Percentiles rank a stretch among this genome's conserved stretches.
Conservation (phyloP, 371 early-diverging fungal species). For the Mucor circinelloides region DNA sequence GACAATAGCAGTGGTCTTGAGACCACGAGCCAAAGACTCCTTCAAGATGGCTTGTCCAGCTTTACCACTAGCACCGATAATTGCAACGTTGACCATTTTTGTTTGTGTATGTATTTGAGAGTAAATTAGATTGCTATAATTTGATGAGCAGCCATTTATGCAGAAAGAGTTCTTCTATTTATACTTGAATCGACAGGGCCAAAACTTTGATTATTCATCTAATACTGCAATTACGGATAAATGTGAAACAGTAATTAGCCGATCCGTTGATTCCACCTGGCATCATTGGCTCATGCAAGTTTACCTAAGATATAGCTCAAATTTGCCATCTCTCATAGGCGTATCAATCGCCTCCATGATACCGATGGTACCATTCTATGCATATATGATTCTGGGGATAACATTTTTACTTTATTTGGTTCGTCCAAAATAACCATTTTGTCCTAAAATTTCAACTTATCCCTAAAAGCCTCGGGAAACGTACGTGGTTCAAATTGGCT, state of each 20-base stretch:
- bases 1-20: slow-evolving; percentile 1
- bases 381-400: neutral
- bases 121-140: neutral
- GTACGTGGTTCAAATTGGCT: no score
- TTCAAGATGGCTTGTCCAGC: slow-evolving; percentile 4
- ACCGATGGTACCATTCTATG: neutral
- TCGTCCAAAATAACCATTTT: no score
- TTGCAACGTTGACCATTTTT: slow-evolving; percentile 8
- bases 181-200: neutral
- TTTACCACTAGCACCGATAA: slow-evolving; percentile 7
- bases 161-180: neutral
- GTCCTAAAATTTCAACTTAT: no score
- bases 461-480: neutral
- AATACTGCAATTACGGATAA: neutral
- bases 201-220: neutral
- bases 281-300: neutral
- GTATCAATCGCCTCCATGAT: neutral
- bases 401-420: no score
- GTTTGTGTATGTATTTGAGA: neutral
- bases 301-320: neutral
- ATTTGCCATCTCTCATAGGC: neutral
- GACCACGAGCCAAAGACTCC: neutral
- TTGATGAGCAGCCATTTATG: no score
- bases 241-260: neutral
- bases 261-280: neutral